A percentile compares a stretch with the other conserved stretches of the same genome.
Conservation (phyloP, 2,329 filamentous ascomycete species). For the Pseudocercospora macadamiae region DNA sequence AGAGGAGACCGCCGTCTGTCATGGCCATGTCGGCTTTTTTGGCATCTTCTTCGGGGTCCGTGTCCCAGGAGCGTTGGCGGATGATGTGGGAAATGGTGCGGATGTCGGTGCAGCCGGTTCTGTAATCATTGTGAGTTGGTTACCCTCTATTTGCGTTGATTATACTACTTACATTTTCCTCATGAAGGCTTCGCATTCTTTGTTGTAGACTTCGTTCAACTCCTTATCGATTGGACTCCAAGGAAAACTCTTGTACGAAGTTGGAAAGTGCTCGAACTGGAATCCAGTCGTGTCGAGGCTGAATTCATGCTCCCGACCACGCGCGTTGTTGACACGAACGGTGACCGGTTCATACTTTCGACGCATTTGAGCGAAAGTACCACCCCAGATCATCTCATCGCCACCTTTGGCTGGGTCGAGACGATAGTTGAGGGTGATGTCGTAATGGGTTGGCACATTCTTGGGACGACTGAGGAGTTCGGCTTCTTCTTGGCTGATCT, state of each 20-base stretch:
- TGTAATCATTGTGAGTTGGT: not conserved
- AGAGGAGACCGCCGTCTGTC: slow-evolving; percentile 9
- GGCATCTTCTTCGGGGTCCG: not conserved
- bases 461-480: not conserved
- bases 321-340: slow-evolving; percentile 43
- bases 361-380: slow-evolving; percentile 12
- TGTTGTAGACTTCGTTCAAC: not conserved
- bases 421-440: slow-evolving; percentile 16
- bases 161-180: not conserved
- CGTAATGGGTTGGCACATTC: slow-evolving; percentile 2
- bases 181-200: not conserved
- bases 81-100: slow-evolving; percentile 10
- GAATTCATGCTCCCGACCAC: slow-evolving; percentile 37
- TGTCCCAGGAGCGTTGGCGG: slow-evolving; percentile 9
- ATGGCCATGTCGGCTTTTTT: slow-evolving; percentile 13
- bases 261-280: slow-evolving; percentile 26
- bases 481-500: slow-evolving; percentile 1
- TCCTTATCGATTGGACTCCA: not conserved
- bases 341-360: slow-evolving; percentile 21
- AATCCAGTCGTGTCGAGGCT: slow-evolving; percentile 23
- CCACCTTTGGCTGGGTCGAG: slow-evolving; percentile 17
- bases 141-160: not conserved
- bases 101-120: slow-evolving; percentile 11
- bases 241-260: not conserved
- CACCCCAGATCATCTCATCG: slow-evolving; percentile 14